phyloP scores from a whole-genome alignment of 148 eudicot species.

The Persicaria maculosa region DNA sequence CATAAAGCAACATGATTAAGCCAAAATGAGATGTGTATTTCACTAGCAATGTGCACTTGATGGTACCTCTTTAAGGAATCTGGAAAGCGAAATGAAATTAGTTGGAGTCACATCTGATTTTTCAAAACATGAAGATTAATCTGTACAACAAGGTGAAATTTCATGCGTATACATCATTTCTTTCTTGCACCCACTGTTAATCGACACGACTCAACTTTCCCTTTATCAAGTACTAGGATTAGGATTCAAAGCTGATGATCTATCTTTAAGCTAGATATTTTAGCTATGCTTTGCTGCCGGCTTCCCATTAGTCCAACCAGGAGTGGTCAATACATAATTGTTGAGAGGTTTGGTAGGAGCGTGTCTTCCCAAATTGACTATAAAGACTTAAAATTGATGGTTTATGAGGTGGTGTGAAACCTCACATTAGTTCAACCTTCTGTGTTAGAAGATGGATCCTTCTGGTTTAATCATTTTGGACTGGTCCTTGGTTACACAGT shows the following conservation, averaged over 20 bases:
- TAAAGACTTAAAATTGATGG: too few species aligned
- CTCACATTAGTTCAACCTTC: too few species aligned
- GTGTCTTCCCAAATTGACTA: too few species aligned
- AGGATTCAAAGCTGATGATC: background rate
- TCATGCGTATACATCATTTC: background rate
- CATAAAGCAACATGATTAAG: background rate
- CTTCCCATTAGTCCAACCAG: background rate
- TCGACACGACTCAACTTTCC: background rate
- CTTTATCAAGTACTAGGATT: background rate
- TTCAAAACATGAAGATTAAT: background rate
- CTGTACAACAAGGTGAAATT: background rate
- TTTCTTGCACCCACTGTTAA: background rate
- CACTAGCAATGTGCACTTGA: background rate
- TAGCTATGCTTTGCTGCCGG: background rate
- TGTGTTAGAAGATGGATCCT: too few species aligned
- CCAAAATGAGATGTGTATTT: background rate
- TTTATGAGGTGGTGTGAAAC: too few species aligned
- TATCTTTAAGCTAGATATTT: background rate
- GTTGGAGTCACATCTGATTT: slow-evolving; percentile 5
- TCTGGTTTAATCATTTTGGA: too few species aligned
- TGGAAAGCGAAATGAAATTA: background rate
- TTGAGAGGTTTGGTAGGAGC: background rate
- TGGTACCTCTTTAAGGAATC: background rate
- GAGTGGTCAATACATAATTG: background rate
- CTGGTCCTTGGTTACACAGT: too few species aligned